A percentile compares a stretch with the other conserved stretches of the same genome.
Evolutionary conservation across 2,329 filamentous ascomycete species (phyloP).

Genomic region (Blumeria hordei): DNA sequence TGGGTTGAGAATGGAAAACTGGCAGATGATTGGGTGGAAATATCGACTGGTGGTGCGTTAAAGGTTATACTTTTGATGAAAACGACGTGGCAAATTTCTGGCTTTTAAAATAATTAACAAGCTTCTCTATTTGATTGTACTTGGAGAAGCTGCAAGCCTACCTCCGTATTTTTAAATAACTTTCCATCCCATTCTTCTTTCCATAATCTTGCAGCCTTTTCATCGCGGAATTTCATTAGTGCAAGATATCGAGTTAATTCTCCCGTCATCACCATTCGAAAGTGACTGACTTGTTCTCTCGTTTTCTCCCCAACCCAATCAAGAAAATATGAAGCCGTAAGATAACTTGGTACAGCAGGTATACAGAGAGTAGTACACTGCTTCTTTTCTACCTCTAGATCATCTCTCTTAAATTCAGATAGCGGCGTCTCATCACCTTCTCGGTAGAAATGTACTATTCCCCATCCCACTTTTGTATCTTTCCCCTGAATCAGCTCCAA

Average conservation of each 20-base stretch:
- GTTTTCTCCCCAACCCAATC: constrained; percentile 81
- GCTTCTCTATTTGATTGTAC: background rate
- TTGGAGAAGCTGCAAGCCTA: constrained; percentile 19
- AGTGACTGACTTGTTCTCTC: constrained; percentile 69
- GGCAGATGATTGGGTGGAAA: constrained; percentile 32
- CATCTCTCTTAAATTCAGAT: constrained; percentile 22
- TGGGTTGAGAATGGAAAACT: constrained; percentile 32
- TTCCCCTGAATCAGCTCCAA: constrained; percentile 41
- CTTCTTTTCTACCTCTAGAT: constrained; percentile 9
- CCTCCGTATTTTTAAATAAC: constrained; percentile 78
- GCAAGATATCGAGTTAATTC: constrained; percentile 84
- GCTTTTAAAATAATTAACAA: constrained; percentile 22
- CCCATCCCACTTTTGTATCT: constrained; percentile 67
- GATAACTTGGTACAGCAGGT: constrained; percentile 79
- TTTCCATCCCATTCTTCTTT: constrained; percentile 76
- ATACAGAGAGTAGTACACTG: constrained; percentile 80
- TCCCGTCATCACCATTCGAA: constrained; percentile 78
- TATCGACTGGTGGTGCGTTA: constrained; percentile 18
- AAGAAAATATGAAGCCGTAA: constrained; percentile 73
- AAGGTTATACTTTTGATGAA: constrained; percentile 87
- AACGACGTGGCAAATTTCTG: constrained; percentile 83
- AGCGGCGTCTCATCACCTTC: constrained; percentile 52
- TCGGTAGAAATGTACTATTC: constrained; percentile 80
- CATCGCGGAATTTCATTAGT: constrained; percentile 73
- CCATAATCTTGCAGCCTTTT: constrained; percentile 53